Conservation (phyloP, 768 basidiomycete species). For the Dictyophora rubrovolvata region DNA sequence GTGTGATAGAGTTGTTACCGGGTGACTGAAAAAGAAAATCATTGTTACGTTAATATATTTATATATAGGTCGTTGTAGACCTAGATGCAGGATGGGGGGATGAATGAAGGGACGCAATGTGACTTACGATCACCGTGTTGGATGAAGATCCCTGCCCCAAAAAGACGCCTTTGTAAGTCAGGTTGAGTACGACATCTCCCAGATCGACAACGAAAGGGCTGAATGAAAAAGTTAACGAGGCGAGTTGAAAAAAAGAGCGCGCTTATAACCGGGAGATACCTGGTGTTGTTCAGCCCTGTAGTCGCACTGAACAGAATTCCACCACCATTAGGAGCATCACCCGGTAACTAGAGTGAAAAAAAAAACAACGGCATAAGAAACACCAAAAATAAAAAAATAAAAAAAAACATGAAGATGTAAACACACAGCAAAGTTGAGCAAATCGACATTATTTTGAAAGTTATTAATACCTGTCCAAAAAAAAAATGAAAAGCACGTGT, state of each 20-base stretch:
- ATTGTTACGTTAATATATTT: conserved; percentile 7
- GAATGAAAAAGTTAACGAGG: not conserved
- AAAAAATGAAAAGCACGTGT: not conserved
- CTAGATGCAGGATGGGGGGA: no score
- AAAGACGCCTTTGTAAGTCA: conserved; percentile 46
- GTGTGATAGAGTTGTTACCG: conserved; percentile 47
- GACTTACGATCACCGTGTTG: conserved; percentile 41
- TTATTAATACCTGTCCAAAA: conserved; percentile 42
- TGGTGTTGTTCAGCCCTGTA: conserved; percentile 47
- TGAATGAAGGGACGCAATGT: not conserved
- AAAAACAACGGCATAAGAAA: not conserved
- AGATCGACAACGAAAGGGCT: conserved; percentile 64
- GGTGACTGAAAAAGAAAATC: conserved; percentile 27
- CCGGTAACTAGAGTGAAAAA: conserved; percentile 35
- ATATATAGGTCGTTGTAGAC: no score
- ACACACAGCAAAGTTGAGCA: conserved; percentile 40
- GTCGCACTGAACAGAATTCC: conserved; percentile 57
- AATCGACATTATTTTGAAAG: conserved; percentile 44
- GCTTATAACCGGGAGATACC: conserved; percentile 27
- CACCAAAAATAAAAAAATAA: not conserved
- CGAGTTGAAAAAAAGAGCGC: not conserved
- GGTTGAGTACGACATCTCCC: conserved; percentile 54
- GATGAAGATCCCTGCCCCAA: conserved; percentile 47
- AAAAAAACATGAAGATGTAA: not conserved
- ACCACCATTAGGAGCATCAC: conserved; percentile 47